Evolutionary conservation across 768 basidiomycete species (phyloP).

Genomic region (Boletus subparvulus): DNA sequence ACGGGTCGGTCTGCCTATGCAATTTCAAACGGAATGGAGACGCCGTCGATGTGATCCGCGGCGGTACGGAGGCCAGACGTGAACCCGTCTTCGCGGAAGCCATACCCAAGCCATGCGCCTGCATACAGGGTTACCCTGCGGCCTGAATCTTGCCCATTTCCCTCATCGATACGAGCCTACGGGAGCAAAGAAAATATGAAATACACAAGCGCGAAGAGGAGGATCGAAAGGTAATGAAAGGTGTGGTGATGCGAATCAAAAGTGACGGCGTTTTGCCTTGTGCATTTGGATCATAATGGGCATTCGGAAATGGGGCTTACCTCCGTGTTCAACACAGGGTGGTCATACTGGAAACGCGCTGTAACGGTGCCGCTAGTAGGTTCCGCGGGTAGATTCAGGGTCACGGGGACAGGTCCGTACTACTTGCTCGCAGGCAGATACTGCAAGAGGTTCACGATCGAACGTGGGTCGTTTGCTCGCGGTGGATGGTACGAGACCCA

Average conservation of each 20-base stretch:
- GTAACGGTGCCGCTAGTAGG: conserved; percentile 45
- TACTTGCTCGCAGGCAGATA: conserved; percentile 53
- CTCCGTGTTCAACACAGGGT: conserved; percentile 60
- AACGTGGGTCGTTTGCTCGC: not conserved
- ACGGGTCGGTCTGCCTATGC: conserved; percentile 36
- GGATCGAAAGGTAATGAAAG: not conserved
- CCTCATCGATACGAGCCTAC: conserved; percentile 52
- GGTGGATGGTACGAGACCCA: not conserved
- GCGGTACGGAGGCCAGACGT: conserved; percentile 42
- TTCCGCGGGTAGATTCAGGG: conserved; percentile 65
- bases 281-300: not conserved
- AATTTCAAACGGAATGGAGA: conserved; percentile 45
- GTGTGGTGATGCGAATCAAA: too few relatives aligned
- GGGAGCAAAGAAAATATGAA: not conserved
- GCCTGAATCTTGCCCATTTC: conserved; percentile 58
- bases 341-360: conserved; percentile 62
- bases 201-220: not conserved
- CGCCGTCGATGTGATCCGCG: conserved; percentile 27
- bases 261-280: not conserved
- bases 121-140: conserved; percentile 59
- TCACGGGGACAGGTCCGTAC: conserved; percentile 61
- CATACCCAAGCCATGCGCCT: conserved; percentile 74
- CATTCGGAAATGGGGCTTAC: conserved; percentile 30
- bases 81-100: conserved; percentile 84
- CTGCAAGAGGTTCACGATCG: conserved; percentile 69